phyloP scores from a whole-genome alignment of 495 filamentous ascomycete species.

The Aspergillus carlsbadensis region DNA sequence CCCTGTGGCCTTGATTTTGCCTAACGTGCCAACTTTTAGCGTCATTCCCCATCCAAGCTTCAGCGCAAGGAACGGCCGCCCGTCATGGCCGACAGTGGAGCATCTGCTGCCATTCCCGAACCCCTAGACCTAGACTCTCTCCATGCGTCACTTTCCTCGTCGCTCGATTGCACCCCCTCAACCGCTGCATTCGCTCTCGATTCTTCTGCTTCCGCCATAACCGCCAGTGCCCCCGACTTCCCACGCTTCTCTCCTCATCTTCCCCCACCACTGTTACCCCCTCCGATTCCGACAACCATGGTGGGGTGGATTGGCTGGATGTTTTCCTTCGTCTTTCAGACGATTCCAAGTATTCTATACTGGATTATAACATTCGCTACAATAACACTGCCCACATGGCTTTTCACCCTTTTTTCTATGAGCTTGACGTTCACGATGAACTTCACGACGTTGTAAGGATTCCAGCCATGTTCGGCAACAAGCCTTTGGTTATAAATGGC shows the following conservation, averaged over 20 bases:
- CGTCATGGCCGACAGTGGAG: conserved; percentile 21
- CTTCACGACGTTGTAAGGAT: conserved; percentile 81
- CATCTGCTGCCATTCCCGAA: conserved; percentile 6
- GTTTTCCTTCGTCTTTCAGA: conserved; percentile 42
- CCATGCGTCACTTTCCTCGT: conserved; percentile 11
- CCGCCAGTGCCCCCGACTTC: conserved; percentile 20
- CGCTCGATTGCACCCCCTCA: conserved; percentile 4
- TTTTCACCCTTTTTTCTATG: conserved; percentile 94
- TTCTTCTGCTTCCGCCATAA: conserved; percentile 23
- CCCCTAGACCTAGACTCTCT: conserved; percentile 10
- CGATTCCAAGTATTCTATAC: conserved; percentile 73
- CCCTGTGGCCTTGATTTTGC: conserved; percentile 1
- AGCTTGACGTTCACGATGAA: conserved; percentile 98
- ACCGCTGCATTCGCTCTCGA: conserved; percentile 13
- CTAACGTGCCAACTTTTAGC: conserved; percentile 12
- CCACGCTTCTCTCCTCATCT: conserved; percentile 25
- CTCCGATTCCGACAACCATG: conserved; percentile 41
- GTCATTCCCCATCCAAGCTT: conserved; percentile 12
- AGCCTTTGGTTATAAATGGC: background rate
- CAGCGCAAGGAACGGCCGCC: background rate
- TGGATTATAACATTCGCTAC: conserved; percentile 82
- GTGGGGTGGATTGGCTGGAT: conserved; percentile 45
- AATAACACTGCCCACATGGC: conserved; percentile 82
- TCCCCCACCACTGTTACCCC: conserved; percentile 30
- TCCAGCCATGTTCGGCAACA: background rate